Evolutionary conservation across 768 basidiomycete species (phyloP), one percentile per base, ranked within the genome.

Genomic region (Lactarius sanguifluus): DNA sequence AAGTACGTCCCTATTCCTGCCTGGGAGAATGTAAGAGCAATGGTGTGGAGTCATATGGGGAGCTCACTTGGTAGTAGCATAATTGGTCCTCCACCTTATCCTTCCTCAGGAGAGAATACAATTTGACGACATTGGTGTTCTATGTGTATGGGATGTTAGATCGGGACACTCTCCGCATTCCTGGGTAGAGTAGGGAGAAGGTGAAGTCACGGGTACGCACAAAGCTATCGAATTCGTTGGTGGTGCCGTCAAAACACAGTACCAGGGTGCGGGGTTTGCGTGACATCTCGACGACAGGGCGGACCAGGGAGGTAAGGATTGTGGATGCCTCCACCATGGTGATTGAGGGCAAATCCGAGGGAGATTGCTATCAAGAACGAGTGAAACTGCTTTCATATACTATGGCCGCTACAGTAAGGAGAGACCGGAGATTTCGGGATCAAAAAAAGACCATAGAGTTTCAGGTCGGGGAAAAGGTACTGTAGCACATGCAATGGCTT

Each of bases 31-130:
- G 28, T 56, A 25, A 66, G 47, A 5, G 59, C 58, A 36, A 36
- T 36, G 34, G 10, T 36, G 10, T 10, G 34, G 34, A 12, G 34
- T 36, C 34, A 36, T 36, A 36, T 3, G 15, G 9, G 43, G 50
- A 18, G 70, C 74, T 34, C 52, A 87, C 88, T 76, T 92, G 91
- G 72, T 93, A 93, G 73, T 90, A 92, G 71, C 77, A 76, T 32
- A 80, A 28, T 64, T 81, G 80, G 18, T 75, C 75, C 2, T 72
- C 70, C 1, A 67, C 71, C 43, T 73, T 70, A 61, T 79, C 77
- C 65, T 81, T 81, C 67, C 71, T 75, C 57, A 81, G 67, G 56
- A 76, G 69, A 13, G 73, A 73, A 69, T 79, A 78, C 50, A 81
- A 69, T 23, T 76, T 75, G 50, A 80, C 74, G 30, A 81, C 75